Base-by-base conservation (phyloP, 192 early-diverging fungal species). In the Linderina pennispora region DNA sequence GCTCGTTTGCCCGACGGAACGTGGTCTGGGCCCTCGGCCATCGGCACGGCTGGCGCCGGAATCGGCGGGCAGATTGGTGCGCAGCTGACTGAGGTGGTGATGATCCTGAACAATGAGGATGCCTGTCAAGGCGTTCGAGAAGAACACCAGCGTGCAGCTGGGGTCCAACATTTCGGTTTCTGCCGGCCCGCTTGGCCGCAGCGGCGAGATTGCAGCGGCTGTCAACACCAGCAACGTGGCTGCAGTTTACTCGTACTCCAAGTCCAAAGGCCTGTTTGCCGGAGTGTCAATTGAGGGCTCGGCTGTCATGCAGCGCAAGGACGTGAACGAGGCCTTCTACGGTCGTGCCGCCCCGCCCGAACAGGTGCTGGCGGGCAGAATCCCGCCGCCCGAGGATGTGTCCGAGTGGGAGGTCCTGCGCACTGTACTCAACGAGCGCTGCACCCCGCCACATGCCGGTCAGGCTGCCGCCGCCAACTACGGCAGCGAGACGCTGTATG, bases 161-260 rank as follows among this genome's bases (percentile, higher is more conserved):
- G 94, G 94, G 36, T 91, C 87, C 21, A 85, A 85, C 39, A 47
- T 89, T 4, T 85, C 84, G 59, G 90, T 93, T 14, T 86, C 92
- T 23, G 92, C 92, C 39, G 92, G 92, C 10, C 89, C 88, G 6
- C 69, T 89, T 46, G 92, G 94, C 28, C 69, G 92, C 41, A 81
- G 77, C 23, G 88, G 87, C 14, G 94, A 97, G 65, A 83, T 87
- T 11, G 83, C 80, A 45, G 90, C 80, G 2, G 80, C 86, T 0
- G 67, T 80, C 24, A 76, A 84, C 21, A 48, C 62, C 4, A 72
- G 82, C 36, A 82, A 85, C 36, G 59, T 90, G 19, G 88, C 94
- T 1, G 89, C 91, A 19, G 86, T 94, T 25, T 97, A 90, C 71
- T 91, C 89, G 42, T 97, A 97, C 71, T 86, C 88, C 45, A 94